phyloP scores from a whole-genome alignment of 208 protist genomes.

The Angomonas deanei region DNA sequence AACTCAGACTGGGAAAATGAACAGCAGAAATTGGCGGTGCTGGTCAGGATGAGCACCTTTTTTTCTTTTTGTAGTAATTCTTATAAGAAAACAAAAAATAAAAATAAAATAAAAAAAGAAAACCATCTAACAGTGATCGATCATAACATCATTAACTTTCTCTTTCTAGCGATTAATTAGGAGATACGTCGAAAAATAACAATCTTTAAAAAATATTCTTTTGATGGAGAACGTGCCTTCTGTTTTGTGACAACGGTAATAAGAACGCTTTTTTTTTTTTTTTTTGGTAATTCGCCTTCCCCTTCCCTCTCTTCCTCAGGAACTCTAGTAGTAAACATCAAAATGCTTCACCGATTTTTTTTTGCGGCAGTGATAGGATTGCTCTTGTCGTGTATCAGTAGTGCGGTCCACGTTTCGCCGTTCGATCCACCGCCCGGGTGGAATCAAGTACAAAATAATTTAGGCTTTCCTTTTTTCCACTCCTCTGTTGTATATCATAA shows the following conservation, averaged over 20 bases:
- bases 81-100: not conserved
- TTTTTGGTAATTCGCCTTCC: not conserved
- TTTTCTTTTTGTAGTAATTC: too few relatives aligned
- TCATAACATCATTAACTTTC: too few relatives aligned
- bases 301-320: too few relatives aligned
- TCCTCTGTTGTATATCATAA: not conserved
- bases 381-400: too few relatives aligned
- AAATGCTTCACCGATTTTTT: too few relatives aligned
- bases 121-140: not conserved
- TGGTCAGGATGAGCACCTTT: too few relatives aligned
- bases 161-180: not conserved
- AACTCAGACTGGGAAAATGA: too few relatives aligned
- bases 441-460: not conserved
- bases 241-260: too few relatives aligned
- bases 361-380: too few relatives aligned
- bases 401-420: not conserved
- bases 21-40: too few relatives aligned
- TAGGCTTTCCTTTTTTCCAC: not conserved
- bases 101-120: not conserved
- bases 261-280: slow-evolving; percentile 1
- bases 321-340: too few relatives aligned
- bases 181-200: slow-evolving; percentile 1
- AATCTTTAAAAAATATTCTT: slow-evolving; percentile 1
- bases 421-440: not conserved
- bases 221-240: too few relatives aligned